A percentile compares a stretch with the other conserved stretches of the same genome.
phyloP scores from a whole-genome alignment of 768 basidiomycete genomes.

The Coprinopsis sp. region DNA sequence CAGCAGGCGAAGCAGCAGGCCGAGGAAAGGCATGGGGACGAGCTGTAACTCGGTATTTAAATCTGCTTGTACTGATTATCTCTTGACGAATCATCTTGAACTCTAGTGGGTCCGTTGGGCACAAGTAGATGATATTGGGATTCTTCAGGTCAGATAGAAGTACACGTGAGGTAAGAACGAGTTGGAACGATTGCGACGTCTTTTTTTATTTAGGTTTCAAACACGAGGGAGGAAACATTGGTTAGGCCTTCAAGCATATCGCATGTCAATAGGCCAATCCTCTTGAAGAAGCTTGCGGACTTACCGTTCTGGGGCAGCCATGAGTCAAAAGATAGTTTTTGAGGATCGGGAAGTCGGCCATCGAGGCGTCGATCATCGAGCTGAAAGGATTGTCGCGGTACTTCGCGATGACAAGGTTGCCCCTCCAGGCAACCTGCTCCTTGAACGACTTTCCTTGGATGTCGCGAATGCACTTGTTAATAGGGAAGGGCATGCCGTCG shows the following conservation, averaged over 20 bases:
- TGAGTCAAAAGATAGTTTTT: conserved; percentile 76
- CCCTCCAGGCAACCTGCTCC: conserved; percentile 70
- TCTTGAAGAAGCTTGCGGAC: neutral
- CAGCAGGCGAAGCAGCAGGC: conserved; percentile 15
- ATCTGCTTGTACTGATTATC: no score
- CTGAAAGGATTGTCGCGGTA: conserved; percentile 52
- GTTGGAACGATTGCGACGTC: no score
- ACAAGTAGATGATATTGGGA: no score
- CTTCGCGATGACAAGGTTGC: conserved; percentile 76
- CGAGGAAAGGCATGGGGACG: conserved; percentile 29
- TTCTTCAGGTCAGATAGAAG: no score
- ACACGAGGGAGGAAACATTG: no score
- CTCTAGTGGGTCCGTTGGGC: no score
- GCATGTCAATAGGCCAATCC: no score
- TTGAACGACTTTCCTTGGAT: conserved; percentile 61
- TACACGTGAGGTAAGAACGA: no score
- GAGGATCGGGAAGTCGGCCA: conserved; percentile 79
- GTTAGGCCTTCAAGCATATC: no score
- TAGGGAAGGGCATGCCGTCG: conserved; percentile 77
- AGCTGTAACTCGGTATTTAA: no score
- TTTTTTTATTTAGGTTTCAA: no score
- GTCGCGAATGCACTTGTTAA: conserved; percentile 72
- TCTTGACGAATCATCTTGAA: no score
- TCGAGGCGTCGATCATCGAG: conserved; percentile 67
- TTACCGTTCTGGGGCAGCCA: conserved; percentile 37